Percentiles rank a stretch among this genome's conserved stretches.
Conservation (phyloP, 2,329 filamentous ascomycete genomes). For the Alternaria longipes region DNA sequence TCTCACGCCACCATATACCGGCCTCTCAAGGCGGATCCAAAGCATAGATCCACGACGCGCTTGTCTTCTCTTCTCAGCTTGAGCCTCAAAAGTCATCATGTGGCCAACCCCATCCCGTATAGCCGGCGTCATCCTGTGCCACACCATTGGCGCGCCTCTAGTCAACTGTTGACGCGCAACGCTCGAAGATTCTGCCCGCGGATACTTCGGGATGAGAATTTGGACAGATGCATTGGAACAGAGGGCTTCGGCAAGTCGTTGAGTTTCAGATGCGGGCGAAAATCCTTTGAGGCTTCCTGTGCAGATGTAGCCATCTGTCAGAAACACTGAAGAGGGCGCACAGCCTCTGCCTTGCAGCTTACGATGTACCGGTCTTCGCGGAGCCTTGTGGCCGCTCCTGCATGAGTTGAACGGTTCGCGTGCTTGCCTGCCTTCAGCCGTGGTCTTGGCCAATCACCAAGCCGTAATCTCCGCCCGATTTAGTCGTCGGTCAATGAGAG, state of each 20-base stretch:
- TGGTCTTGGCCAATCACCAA: slow-evolving; percentile 30
- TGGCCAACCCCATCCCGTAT: slow-evolving; percentile 27
- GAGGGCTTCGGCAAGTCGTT: neutral
- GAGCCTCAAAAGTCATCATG: slow-evolving; percentile 25
- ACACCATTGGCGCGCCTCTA: slow-evolving; percentile 21
- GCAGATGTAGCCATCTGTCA: neutral
- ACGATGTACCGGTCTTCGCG: slow-evolving; percentile 21
- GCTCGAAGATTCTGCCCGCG: slow-evolving; percentile 2
- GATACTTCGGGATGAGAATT: neutral
- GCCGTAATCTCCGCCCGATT: slow-evolving; percentile 27
- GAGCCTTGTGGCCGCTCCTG: slow-evolving; percentile 27
- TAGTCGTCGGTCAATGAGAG: slow-evolving; percentile 36
- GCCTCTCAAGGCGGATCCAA: slow-evolving; percentile 18
- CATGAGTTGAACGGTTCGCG: slow-evolving; percentile 24
- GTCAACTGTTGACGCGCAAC: slow-evolving; percentile 11
- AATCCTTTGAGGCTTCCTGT: neutral
- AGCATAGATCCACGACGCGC: neutral
- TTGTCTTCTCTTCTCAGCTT: slow-evolving; percentile 18
- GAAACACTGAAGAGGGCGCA: slow-evolving; percentile 13
- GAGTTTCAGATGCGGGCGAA: neutral
- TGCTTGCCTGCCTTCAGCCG: slow-evolving; percentile 23
- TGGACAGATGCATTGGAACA: neutral
- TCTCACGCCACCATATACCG: slow-evolving; percentile 3
- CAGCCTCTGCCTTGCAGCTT: slow-evolving; percentile 20
- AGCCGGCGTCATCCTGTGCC: slow-evolving; percentile 27